These are phyloP conservation scores for Ogataea methanolica DNA, from an alignment of 805 yeast genomes.

Conservation along the genomic window DNA sequence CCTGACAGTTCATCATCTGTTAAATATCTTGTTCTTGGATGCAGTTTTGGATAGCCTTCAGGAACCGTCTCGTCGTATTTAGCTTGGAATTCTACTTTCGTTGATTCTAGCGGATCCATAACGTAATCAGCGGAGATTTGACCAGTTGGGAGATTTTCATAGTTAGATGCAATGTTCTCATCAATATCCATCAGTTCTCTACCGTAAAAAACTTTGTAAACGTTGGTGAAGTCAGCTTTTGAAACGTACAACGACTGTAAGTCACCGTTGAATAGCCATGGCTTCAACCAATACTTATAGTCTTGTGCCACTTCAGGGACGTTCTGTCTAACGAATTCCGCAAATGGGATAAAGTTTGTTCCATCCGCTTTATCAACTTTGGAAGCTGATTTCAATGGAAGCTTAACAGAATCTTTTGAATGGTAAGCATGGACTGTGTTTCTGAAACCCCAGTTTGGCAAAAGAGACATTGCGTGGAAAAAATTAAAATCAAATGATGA, in stretches of 20 bases:
- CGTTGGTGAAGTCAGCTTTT: conserved; percentile 36
- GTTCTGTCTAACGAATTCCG: conserved; percentile 31
- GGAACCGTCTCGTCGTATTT: conserved; percentile 37
- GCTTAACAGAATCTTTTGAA: conserved; percentile 19
- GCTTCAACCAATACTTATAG: conserved; percentile 38
- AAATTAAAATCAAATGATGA: too few species aligned
- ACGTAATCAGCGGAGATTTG: conserved; percentile 49
- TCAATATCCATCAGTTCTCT: conserved; percentile 37
- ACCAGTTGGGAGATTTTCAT: conserved; percentile 25
- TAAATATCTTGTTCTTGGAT: conserved; percentile 64
- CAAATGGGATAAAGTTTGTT: conserved; percentile 22
- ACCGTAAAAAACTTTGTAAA: conserved; percentile 41
- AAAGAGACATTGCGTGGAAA: conserved; percentile 1
- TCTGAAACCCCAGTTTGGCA: conserved; percentile 31
- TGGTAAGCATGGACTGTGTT: conserved; percentile 26
- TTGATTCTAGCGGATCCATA: conserved; percentile 25
- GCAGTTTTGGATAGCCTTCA: conserved; percentile 55
- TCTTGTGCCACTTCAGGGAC: conserved; percentile 39
- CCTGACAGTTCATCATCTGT: conserved; percentile 38
- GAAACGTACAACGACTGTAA: conserved; percentile 47
- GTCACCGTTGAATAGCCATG: conserved; percentile 44
- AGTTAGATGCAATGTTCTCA: conserved; percentile 12
- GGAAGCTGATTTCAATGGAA: conserved; percentile 16
- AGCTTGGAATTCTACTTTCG: conserved; percentile 25
- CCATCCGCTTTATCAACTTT: background rate